Conservation (phyloP, 768 basidiomycete genomes). For the Leccinum truebloodii region DNA sequence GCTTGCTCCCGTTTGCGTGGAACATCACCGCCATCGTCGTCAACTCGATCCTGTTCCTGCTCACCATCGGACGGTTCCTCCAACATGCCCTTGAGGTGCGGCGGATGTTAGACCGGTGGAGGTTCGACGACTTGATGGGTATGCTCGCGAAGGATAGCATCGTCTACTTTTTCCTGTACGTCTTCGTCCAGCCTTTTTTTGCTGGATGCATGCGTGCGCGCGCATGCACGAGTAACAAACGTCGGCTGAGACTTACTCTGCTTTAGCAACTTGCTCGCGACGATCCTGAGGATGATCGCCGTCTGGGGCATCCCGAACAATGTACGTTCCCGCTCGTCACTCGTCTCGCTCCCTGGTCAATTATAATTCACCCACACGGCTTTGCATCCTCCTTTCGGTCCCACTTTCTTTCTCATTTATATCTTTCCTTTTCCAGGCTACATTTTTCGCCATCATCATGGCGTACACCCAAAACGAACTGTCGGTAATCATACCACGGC, state of each 20-base stretch:
- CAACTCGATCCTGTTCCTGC: constrained; percentile 16
- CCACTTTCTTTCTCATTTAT: not conserved
- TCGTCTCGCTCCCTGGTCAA: not conserved
- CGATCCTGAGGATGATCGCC: constrained; percentile 17
- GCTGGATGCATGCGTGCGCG: not conserved
- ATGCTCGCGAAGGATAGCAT: constrained; percentile 21
- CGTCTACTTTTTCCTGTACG: constrained; percentile 22
- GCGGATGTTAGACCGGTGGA: constrained; percentile 11
- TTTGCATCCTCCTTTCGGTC: not conserved
- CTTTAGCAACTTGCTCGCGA: constrained; percentile 19
- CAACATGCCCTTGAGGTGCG: constrained; percentile 13
- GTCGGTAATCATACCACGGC: constrained; percentile 20
- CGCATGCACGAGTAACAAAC: not conserved
- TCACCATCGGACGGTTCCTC: constrained; percentile 18
- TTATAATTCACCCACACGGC: not conserved
- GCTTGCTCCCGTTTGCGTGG: constrained; percentile 16
- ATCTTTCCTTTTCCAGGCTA: not conserved
- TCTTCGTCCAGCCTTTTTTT: not conserved
- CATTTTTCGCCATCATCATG: constrained; percentile 13
- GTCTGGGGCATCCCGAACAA: constrained; percentile 16
- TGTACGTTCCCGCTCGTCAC: constrained; percentile 6
- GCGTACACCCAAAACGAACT: constrained; percentile 22
- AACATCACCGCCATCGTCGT: constrained; percentile 13
- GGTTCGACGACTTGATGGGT: constrained; percentile 19
- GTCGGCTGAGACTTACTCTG: not conserved